These are phyloP conservation scores for Quercus tomentella DNA, from an alignment of 331 rosid genomes.

Conservation along the genomic window DNA sequence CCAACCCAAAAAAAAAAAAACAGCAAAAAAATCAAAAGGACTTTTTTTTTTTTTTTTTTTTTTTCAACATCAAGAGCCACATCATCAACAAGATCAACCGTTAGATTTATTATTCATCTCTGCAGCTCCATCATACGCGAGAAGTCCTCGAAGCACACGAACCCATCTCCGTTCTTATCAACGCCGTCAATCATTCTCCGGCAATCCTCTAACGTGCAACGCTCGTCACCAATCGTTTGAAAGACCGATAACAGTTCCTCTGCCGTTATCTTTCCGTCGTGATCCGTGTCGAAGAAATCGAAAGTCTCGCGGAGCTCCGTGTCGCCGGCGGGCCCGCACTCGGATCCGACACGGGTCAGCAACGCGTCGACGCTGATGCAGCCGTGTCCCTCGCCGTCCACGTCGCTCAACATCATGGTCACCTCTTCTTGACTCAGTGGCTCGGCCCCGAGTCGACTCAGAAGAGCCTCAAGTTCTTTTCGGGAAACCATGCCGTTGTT, in stretches of 20 bases:
- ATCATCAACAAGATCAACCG: constrained; percentile 17
- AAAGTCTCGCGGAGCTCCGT: constrained; percentile 58
- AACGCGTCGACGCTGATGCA: constrained; percentile 51
- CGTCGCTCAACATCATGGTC: constrained; percentile 60
- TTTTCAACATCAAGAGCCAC: background rate
- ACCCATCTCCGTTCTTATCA: constrained; percentile 70
- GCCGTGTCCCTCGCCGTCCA: constrained; percentile 42
- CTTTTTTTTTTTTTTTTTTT: background rate
- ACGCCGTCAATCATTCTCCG: constrained; percentile 86
- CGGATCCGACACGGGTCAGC: constrained; percentile 44
- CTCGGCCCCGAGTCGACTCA: constrained; percentile 42
- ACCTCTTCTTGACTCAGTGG: constrained; percentile 53
- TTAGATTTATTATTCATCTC: constrained; percentile 4
- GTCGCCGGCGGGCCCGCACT: constrained; percentile 9
- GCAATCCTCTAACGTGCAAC: constrained; percentile 88
- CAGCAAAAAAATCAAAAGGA: background rate
- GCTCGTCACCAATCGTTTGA: constrained; percentile 59
- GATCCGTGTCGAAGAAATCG: constrained; percentile 67
- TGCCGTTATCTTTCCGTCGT: constrained; percentile 81
- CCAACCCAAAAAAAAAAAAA: background rate
- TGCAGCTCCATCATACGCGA: constrained; percentile 81
- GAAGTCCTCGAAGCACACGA: constrained; percentile 89
- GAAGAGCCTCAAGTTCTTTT: constrained; percentile 51
- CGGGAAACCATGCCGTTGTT: constrained; percentile 58
- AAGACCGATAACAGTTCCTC: constrained; percentile 76